A percentile compares a stretch with the other conserved stretches of the same genome.
Conservation (phyloP, 164 flowering plant species). For the Piper betle region DNA sequence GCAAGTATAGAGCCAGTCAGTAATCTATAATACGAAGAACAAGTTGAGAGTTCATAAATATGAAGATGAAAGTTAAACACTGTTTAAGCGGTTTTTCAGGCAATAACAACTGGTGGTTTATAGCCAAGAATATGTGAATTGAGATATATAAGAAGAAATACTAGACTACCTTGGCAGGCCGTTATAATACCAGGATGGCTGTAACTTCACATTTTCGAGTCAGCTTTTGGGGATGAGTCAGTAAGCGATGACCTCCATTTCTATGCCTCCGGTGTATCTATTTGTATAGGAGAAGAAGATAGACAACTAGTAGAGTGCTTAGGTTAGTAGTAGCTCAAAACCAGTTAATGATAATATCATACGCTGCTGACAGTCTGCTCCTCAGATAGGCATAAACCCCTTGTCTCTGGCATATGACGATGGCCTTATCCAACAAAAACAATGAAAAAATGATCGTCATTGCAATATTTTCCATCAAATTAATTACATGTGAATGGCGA, state of each 20-base stretch:
- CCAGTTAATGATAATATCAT: constrained; percentile 11
- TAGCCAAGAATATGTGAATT: neutral
- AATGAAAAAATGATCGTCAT: neutral
- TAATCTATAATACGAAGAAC: constrained; percentile 36
- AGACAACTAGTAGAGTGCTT: neutral
- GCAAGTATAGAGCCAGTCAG: constrained; percentile 93
- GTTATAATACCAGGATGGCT: constrained; percentile 83
- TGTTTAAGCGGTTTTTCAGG: neutral
- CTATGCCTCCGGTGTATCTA: constrained; percentile 64
- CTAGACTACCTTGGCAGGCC: constrained; percentile 78
- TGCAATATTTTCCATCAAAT: neutral
- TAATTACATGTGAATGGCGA: neutral
- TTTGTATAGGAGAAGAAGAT: constrained; percentile 1
- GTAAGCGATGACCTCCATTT: constrained; percentile 50
- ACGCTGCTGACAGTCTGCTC: constrained; percentile 93
- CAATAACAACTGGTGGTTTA: neutral
- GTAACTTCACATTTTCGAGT: constrained; percentile 85
- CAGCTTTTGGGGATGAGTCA: constrained; percentile 75
- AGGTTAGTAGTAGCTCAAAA: no score
- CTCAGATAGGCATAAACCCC: constrained; percentile 96
- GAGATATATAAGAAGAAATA: neutral
- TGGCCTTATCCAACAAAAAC: constrained; percentile 41
- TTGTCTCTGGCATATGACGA: constrained; percentile 98
- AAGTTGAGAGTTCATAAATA: neutral
- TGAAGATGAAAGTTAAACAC: neutral